Evolutionary conservation across 2,329 filamentous ascomycete genomes (phyloP).

Genomic region (Biscogniauxia marginata): DNA sequence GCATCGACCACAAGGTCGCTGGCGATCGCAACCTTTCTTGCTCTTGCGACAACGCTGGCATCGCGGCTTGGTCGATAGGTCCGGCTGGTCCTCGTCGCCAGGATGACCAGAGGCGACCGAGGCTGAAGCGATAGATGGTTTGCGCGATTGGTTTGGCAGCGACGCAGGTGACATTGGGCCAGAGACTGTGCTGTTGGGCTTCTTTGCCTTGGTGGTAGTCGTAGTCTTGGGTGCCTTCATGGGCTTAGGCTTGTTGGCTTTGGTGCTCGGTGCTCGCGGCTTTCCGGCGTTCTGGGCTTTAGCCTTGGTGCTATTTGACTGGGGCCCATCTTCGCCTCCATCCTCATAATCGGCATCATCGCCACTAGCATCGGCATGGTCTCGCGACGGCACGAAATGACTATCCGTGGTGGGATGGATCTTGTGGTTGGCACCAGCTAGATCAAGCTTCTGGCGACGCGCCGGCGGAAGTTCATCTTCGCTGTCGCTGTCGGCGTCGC

Average conservation of each 20-base stretch:
- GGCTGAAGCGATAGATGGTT: conserved; percentile 68
- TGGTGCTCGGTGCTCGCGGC: conserved; percentile 35
- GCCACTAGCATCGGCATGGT: conserved; percentile 49
- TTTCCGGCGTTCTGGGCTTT: conserved; percentile 41
- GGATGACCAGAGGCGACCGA: conserved; percentile 47
- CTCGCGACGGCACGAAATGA: conserved; percentile 46
- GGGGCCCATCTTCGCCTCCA: conserved; percentile 40
- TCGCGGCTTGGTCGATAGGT: conserved; percentile 91
- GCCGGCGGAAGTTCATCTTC: conserved; percentile 61
- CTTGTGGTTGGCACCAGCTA: conserved; percentile 42
- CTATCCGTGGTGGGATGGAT: conserved; percentile 53
- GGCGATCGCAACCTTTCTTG: conserved; percentile 98
- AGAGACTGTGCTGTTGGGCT: conserved; percentile 38
- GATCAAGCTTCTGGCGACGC: conserved; percentile 57
- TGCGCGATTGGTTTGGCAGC: conserved; percentile 67
- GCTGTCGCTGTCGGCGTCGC: conserved; percentile 69
- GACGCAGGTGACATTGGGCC: conserved; percentile 64
- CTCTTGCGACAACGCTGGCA: conserved; percentile 99
- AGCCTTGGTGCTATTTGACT: conserved; percentile 41
- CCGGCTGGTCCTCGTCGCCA: conserved; percentile 87
- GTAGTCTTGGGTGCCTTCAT: conserved; percentile 39
- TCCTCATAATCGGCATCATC: conserved; percentile 58
- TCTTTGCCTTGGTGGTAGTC: conserved; percentile 54
- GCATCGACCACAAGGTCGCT: conserved; percentile 92
- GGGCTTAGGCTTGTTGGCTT: conserved; percentile 46